Percentiles rank a stretch among this genome's conserved stretches.
Evolutionary conservation across 805 yeast species (phyloP).

Genomic region (Yamadazyma nakazawae): DNA sequence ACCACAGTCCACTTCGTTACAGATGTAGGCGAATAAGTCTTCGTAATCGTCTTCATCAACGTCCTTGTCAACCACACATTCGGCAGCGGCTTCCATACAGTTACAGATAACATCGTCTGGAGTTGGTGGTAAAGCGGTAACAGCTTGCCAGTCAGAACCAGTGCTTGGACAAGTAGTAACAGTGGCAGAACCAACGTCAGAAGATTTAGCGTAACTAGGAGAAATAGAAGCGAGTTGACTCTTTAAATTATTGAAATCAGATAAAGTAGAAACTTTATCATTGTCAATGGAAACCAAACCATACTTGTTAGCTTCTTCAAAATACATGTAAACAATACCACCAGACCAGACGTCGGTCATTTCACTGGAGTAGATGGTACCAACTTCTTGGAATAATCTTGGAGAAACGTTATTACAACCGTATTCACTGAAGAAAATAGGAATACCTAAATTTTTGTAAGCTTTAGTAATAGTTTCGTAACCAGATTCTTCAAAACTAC

Average conservation of each 20-base stretch:
- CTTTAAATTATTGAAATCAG: slow-evolving; percentile 62
- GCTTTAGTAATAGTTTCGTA: slow-evolving; percentile 62
- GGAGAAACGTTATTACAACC: slow-evolving; percentile 73
- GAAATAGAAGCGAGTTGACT: slow-evolving; percentile 51
- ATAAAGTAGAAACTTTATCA: slow-evolving; percentile 53
- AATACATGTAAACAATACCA: slow-evolving; percentile 86
- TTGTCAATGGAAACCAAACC: slow-evolving; percentile 62
- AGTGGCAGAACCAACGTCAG: slow-evolving; percentile 22
- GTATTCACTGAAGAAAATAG: slow-evolving; percentile 77
- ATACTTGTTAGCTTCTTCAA: slow-evolving; percentile 69
- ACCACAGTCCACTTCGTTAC: slow-evolving; percentile 32
- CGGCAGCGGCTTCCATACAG: slow-evolving; percentile 32
- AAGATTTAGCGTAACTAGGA: slow-evolving; percentile 22
- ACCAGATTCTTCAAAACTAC: slow-evolving; percentile 59
- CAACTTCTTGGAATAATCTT: slow-evolving; percentile 71
- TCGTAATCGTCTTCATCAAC: slow-evolving; percentile 32
- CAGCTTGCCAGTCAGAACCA: slow-evolving; percentile 34
- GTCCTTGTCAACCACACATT: slow-evolving; percentile 31
- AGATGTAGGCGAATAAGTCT: slow-evolving; percentile 32
- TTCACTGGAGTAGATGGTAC: slow-evolving; percentile 55
- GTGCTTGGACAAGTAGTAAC: slow-evolving; percentile 36
- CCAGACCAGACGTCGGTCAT: slow-evolving; percentile 90
- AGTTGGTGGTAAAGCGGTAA: slow-evolving; percentile 42
- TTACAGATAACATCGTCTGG: slow-evolving; percentile 36
- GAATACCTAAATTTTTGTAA: slow-evolving; percentile 63